A percentile compares a stretch with the other conserved stretches of the same genome.
phyloP scores from a whole-genome alignment of 768 basidiomycete genomes.

The Tylopilus subfusipes region DNA sequence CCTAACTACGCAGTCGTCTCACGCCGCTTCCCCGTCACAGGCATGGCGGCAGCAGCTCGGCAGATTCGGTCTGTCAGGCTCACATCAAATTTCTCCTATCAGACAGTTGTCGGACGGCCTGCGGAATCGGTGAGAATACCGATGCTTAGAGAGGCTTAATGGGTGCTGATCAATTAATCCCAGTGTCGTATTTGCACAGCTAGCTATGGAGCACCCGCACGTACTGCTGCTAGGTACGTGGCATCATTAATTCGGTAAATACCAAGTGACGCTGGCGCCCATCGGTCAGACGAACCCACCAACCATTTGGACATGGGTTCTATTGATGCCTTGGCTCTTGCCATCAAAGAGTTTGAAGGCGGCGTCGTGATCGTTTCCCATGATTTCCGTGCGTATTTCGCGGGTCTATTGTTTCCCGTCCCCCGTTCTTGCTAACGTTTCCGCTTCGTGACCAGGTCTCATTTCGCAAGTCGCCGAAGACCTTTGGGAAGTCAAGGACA shows the following conservation, averaged over 20 bases:
- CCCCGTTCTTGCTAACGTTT: conserved; percentile 9
- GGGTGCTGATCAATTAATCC: conserved; percentile 16
- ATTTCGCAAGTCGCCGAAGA: conserved; percentile 98
- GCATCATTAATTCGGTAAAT: conserved; percentile 11
- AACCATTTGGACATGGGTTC: conserved; percentile 98
- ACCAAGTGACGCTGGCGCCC: background rate
- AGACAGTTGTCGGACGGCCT: conserved; percentile 93
- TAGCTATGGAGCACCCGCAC: conserved; percentile 97
- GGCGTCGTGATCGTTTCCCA: conserved; percentile 99
- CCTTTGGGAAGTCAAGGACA: conserved; percentile 97
- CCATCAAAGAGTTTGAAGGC: conserved; percentile 96
- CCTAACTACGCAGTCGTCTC: conserved; percentile 8
- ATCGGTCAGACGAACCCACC: conserved; percentile 76
- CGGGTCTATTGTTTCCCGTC: background rate
- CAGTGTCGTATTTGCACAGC: conserved; percentile 92
- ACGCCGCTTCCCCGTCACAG: conserved; percentile 35
- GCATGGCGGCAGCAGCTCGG: conserved; percentile 95
- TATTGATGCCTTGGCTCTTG: conserved; percentile 91
- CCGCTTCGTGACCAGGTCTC: conserved; percentile 51
- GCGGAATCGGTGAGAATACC: conserved; percentile 72
- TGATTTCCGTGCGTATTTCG: conserved; percentile 82
- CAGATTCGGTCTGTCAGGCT: conserved; percentile 90
- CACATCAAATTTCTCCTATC: conserved; percentile 94
- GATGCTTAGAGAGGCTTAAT: conserved; percentile 6
- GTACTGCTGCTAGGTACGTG: conserved; percentile 76